These are phyloP conservation scores for Angophora floribunda DNA, from an alignment of 345 rosid species.

Conservation along the genomic window DNA sequence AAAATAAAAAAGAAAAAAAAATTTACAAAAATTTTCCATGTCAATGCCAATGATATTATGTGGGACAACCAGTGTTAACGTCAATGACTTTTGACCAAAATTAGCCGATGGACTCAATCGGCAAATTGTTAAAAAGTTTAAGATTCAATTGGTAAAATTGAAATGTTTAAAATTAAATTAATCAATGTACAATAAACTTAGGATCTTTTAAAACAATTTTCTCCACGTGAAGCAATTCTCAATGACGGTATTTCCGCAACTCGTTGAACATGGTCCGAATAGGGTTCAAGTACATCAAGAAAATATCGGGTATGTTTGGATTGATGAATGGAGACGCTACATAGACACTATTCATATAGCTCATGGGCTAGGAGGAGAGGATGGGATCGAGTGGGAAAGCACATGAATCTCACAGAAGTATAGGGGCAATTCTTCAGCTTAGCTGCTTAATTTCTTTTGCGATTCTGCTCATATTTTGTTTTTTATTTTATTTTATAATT, in stretches of 20 bases:
- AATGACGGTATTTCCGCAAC: not conserved
- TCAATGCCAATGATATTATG: fast-evolving
- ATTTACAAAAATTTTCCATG: not conserved
- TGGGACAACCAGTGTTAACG: fast-evolving
- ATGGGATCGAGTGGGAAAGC: not conserved
- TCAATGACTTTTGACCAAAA: fast-evolving
- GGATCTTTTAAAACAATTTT: not conserved
- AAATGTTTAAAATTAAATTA: too few relatives aligned
- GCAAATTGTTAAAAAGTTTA: too few relatives aligned
- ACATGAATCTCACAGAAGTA: not conserved
- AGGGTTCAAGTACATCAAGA: not conserved
- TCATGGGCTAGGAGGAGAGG: not conserved
- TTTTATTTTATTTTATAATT: too few relatives aligned
- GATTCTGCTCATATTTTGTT: not conserved
- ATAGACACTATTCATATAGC: not conserved
- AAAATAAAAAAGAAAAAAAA: too few relatives aligned
- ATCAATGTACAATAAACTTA: too few relatives aligned
- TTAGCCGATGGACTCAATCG: too few relatives aligned
- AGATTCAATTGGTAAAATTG: not conserved
- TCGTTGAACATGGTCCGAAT: not conserved
- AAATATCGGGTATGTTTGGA: not conserved
- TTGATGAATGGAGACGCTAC: not conserved
- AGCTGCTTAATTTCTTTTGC: not conserved
- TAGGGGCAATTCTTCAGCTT: not conserved
- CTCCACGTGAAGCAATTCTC: not conserved